These are phyloP conservation scores for Paecilomyces sp. DNA, from an alignment of 2,329 filamentous ascomycete genomes.

Conservation along the genomic window DNA sequence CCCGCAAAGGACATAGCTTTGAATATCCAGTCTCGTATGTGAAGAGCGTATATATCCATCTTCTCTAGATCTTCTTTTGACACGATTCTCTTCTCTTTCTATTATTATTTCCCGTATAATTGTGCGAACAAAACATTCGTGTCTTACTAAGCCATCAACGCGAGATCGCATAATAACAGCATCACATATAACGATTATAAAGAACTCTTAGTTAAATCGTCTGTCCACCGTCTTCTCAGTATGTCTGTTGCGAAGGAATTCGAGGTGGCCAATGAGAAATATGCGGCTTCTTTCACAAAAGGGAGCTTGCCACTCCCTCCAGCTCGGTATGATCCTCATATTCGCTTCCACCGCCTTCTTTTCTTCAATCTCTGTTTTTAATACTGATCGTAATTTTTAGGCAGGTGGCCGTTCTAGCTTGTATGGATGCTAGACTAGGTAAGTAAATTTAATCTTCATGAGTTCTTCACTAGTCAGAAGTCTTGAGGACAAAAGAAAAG, in stretches of 20 bases:
- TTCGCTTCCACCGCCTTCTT: neutral
- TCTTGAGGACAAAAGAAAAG: too few species aligned
- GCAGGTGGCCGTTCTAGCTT: conserved; percentile 52
- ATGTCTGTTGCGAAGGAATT: conserved; percentile 42
- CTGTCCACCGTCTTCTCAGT: neutral
- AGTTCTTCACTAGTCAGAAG: too few species aligned
- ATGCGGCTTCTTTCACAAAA: conserved; percentile 55
- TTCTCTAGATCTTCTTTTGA: too few species aligned
- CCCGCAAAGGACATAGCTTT: neutral
- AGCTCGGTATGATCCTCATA: conserved; percentile 41
- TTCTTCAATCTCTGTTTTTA: neutral
- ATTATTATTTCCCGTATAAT: neutral
- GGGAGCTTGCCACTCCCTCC: conserved; percentile 62
- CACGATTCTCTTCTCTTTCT: too few species aligned
- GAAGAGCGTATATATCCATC: neutral
- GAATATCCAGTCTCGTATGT: too few species aligned
- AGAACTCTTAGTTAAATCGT: neutral
- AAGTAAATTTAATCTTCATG: neutral
- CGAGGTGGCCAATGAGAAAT: conserved; percentile 50
- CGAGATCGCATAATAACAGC: neutral
- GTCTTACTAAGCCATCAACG: neutral
- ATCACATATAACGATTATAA: neutral
- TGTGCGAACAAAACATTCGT: too few species aligned
- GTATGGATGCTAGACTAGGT: conserved; percentile 66
- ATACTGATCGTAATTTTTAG: conserved; percentile 5